Percentiles rank a stretch among this genome's conserved stretches.
phyloP scores from a whole-genome alignment of 306 rosid species.

The Lathyrus tuberosus region DNA sequence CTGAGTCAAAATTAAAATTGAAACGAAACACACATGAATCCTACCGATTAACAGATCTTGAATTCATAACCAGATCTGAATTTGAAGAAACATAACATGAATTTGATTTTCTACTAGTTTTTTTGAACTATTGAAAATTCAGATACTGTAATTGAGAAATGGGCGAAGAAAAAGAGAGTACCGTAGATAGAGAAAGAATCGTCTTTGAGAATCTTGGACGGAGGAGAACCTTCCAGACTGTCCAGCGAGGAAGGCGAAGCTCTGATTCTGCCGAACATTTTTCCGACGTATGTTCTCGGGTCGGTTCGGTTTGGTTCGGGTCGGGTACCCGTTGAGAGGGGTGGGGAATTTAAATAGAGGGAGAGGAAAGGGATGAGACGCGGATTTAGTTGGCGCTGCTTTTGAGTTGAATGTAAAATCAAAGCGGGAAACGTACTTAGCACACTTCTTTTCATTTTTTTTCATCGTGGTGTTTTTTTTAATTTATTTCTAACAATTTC shows the following conservation, averaged over 20 bases:
- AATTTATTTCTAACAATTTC: neutral
- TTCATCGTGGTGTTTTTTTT: neutral
- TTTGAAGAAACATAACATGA: conserved; percentile 3
- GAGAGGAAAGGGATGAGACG: neutral
- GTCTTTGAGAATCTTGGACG: conserved; percentile 75
- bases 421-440: conserved; percentile 60
- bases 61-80: conserved; percentile 14
- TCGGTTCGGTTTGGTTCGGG: conserved; percentile 7
- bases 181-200: conserved; percentile 86
- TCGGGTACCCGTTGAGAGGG: conserved; percentile 16
- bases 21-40: neutral
- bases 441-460: conserved; percentile 17
- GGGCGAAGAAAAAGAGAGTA: conserved; percentile 22
- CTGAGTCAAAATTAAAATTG: conserved; percentile 48
- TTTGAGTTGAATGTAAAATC: conserved; percentile 6
- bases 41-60: neutral
- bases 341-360: neutral
- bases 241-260: conserved; percentile 65
- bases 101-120: neutral
- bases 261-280: conserved; percentile 83
- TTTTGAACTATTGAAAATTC: neutral
- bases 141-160: neutral
- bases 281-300: neutral
- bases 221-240: conserved; percentile 63
- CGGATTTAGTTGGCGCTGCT: conserved; percentile 34